These are phyloP conservation scores for Suhomyces canberraensis DNA, from an alignment of 805 yeast genomes.

Conservation along the genomic window DNA sequence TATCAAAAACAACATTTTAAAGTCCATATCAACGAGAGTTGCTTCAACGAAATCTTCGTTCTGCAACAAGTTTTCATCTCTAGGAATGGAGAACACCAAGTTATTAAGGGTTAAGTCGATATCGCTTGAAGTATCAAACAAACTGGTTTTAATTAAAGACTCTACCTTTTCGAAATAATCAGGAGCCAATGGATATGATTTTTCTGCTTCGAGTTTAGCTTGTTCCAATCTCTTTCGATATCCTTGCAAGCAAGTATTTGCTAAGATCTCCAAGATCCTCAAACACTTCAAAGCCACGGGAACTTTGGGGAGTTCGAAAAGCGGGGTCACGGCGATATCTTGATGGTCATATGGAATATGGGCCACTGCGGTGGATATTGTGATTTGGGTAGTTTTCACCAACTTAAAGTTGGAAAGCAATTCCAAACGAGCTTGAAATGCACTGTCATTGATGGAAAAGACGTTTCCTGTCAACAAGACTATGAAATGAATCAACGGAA, in stretches of 20 bases:
- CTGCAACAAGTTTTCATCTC: conserved; percentile 10
- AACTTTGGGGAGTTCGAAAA: conserved; percentile 27
- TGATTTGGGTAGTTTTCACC: conserved; percentile 22
- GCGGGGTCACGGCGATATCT: conserved; percentile 30
- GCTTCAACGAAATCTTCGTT: conserved; percentile 19
- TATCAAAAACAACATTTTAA: conserved; percentile 27
- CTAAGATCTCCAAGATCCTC: conserved; percentile 24
- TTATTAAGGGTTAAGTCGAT: conserved; percentile 25
- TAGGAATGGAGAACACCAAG: conserved; percentile 14
- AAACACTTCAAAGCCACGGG: conserved; percentile 25
- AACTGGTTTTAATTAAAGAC: conserved; percentile 15
- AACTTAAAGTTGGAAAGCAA: conserved; percentile 27
- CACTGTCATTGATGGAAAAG: conserved; percentile 36
- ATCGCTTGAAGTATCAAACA: conserved; percentile 20
- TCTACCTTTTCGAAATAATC: conserved; percentile 17
- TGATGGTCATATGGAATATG: conserved; percentile 44
- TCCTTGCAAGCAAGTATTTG: conserved; percentile 31
- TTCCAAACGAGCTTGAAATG: conserved; percentile 26
- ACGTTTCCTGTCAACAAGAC: conserved; percentile 27
- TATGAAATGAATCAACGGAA: conserved; percentile 36
- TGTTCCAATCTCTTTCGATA: conserved; percentile 33
- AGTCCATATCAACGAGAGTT: conserved; percentile 39
- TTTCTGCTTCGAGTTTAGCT: conserved; percentile 22
- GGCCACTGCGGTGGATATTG: conserved; percentile 26
- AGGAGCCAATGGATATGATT: conserved; percentile 6